Base-by-base conservation (phyloP, 1,284 basidiomycete species). In the Papiliotrema laurentii region DNA sequence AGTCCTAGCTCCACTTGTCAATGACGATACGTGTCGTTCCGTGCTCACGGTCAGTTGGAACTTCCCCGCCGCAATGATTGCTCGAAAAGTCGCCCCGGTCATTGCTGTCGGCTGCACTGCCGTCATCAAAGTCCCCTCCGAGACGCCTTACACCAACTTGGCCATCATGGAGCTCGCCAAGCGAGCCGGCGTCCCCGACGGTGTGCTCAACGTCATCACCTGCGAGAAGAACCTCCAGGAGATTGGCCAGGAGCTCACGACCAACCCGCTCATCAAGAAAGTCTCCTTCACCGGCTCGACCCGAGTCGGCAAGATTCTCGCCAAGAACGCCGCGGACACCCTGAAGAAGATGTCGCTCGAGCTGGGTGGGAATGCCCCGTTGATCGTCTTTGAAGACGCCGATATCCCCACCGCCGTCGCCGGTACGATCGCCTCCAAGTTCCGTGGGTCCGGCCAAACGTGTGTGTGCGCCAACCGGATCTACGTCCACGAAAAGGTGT, bases 51-150 rank as follows among this genome's bases (percentile, higher is more conserved):
- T 14, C 48, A 61, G 60, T 10, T 69, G 73, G 89, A 92, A 93
- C 73, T 94, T 96, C 76, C 91, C 91, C 6, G 90, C 87, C 21
- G 92, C 90, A 0, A 96, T 96, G 79, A 77, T 81, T 54, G 77
- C 78, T 1, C 72, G 80, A 39, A 81, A 81, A 64, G 60, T 80
- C 34, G 78, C 73, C 2, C 79, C 80, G 1, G 80, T 78, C 36
- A 81, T 98, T 16, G 89, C 92, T 9, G 92, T 92, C 16, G 96
- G 96, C 22, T 98, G 96, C 72, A 97, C 94, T 0, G 81, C 84
- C 1, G 93, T 99, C 47, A 84, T 97, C 73, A 98, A 99, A 69
- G 92, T 93, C 2, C 86, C 96, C 2, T 82, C 92, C 1, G 94
- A 99, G 75, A 93, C 96, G 0, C 96, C 96, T 0, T 96, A 89